Base-by-base conservation (phyloP, 2,329 filamentous ascomycete genomes). In the Thermothelomyces thermophilus region DNA sequence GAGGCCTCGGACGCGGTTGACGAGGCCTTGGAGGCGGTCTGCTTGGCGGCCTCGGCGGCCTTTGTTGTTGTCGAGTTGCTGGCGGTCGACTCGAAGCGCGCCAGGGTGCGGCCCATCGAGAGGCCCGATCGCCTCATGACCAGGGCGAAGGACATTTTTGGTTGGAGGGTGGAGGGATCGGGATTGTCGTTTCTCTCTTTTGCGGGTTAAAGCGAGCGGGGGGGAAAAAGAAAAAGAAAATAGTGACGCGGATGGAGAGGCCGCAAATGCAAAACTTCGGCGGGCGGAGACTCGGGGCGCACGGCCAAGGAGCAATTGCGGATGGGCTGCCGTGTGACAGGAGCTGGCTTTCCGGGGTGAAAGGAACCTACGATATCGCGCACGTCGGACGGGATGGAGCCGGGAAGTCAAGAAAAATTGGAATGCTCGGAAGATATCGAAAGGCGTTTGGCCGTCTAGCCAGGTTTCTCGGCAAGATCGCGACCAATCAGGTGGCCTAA, bases 21-120 rank as follows among this genome's bases (percentile, higher is more conserved):
- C 16, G 67, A 62, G 42, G 70, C 70, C 63, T 76, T 69, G 41
- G 68, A 62, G 33, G 70, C 66, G 50, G 69, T 62, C 36, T 72
- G 67, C 62, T 70, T 69, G 46, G 68, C 63, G 41, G 66, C 56
- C 52, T 68, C 66, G 51, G 65, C 58, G 56, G 70, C 68, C 64
- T 72, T 73, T 39, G 36, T 48, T 46, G 46, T 46, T 31, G 46
- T 50, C n/a, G n/a, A n/a, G 44, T 44, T 46, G 31, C 30, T 44
- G 46, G 14, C 43, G 56, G 75, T 78, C 59, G 79, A 83, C 71
- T 84, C 76, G 73, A 80, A 79, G 64, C 81, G 78, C 56, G 69
- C 66, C 60, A 69, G 66, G 64, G 64, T 68, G 64, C 66, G 63
- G 64, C 70, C 68, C 57, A 70, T 63, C 62, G 69, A 66, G 66